phyloP scores from a whole-genome alignment of 2,329 filamentous ascomycete species.

The Rhynchosporium graminicola region DNA sequence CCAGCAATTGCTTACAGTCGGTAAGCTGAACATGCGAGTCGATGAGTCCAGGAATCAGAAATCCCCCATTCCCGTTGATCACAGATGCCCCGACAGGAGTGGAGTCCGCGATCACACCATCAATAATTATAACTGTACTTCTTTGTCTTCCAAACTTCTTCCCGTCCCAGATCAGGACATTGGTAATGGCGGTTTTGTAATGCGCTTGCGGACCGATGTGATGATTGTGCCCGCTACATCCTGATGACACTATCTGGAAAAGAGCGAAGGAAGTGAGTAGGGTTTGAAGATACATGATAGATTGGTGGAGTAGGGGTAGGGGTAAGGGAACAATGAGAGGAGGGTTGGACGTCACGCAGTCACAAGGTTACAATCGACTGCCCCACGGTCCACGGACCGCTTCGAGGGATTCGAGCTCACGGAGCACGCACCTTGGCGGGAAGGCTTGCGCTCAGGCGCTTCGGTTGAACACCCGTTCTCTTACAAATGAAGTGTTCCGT shows the following conservation, averaged over 20 bases:
- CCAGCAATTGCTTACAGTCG: constrained; percentile 4
- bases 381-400: no score
- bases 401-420: no score
- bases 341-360: neutral
- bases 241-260: neutral
- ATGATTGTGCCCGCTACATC: constrained; percentile 1
- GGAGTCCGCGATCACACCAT: neutral
- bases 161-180: constrained; percentile 6
- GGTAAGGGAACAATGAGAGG: neutral
- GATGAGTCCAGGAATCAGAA: constrained; percentile 6
- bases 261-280: neutral
- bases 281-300: neutral
- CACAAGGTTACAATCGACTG: no score
- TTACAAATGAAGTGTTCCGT: no score
- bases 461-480: no score
- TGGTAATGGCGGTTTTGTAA: constrained; percentile 10
- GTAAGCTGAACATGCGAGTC: constrained; percentile 10
- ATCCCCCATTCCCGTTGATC: constrained; percentile 7
- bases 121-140: constrained; percentile 4
- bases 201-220: neutral
- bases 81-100: neutral
- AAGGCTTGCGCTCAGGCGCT: no score
- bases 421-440: no score
- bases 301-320: neutral
- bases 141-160: neutral